These are phyloP conservation scores for Zygoascus flipseniorum DNA, from an alignment of 805 yeast genomes.

Conservation along the genomic window DNA sequence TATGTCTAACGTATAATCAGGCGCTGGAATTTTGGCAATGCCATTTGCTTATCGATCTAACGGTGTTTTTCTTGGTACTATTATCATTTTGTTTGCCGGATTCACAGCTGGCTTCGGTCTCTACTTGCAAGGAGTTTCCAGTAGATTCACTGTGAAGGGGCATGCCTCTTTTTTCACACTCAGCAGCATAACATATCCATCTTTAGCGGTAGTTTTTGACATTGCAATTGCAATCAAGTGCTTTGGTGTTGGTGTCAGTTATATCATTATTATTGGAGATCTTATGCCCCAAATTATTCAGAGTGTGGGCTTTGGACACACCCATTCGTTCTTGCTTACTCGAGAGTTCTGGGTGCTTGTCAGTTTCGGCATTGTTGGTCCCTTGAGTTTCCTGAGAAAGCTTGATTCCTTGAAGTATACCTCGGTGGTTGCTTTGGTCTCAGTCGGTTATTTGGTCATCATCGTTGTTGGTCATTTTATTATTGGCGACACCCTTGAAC, in stretches of 20 bases:
- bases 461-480: conserved; percentile 68
- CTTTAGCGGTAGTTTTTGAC: conserved; percentile 58
- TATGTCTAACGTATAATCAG: conserved; percentile 22
- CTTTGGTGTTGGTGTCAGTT: conserved; percentile 72
- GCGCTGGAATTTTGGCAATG: conserved; percentile 72
- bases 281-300: conserved; percentile 49
- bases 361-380: conserved; percentile 40
- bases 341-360: conserved; percentile 42
- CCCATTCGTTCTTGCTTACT: conserved; percentile 13
- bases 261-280: conserved; percentile 66
- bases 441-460: conserved; percentile 69
- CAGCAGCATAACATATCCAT: conserved; percentile 61
- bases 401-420: conserved; percentile 81
- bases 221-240: conserved; percentile 68
- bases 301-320: conserved; percentile 17
- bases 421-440: conserved; percentile 69
- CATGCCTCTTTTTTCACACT: conserved; percentile 63
- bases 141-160: conserved; percentile 47
- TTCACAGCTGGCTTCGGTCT: conserved; percentile 59
- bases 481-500: conserved; percentile 43
- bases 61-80: conserved; percentile 49
- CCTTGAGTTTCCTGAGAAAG: conserved; percentile 64
- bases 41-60: conserved; percentile 62
- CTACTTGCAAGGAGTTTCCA: conserved; percentile 50
- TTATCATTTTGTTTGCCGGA: conserved; percentile 52